Evolutionary conservation across 1,284 basidiomycete genomes (phyloP).

Genomic region (Tilletia caries): DNA sequence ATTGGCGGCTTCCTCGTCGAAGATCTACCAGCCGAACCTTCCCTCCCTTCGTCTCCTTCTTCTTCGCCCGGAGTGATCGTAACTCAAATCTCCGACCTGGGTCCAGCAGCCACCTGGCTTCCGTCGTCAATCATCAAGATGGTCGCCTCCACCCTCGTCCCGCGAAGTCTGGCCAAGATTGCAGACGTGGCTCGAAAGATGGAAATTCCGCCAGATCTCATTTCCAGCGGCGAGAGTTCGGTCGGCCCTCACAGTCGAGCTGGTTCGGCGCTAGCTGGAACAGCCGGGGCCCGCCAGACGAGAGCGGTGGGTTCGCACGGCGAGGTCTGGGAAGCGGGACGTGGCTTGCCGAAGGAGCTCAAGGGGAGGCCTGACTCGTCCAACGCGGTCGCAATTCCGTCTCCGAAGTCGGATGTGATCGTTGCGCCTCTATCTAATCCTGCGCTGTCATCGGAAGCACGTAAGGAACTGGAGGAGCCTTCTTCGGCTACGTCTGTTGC

Average conservation of each 20-base stretch:
- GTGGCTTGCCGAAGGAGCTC: not conserved
- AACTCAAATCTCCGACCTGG: constrained; percentile 44
- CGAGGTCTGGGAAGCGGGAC: constrained; percentile 7
- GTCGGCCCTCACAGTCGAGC: not conserved
- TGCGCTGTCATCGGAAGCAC: too few species aligned
- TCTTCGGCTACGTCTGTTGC: too few species aligned
- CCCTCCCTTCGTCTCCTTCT: not conserved
- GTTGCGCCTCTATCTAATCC: too few species aligned
- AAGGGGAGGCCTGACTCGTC: too few species aligned
- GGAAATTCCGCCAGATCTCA: constrained; percentile 24
- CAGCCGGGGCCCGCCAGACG: not conserved
- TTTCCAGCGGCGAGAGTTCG: not conserved
- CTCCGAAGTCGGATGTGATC: too few species aligned
- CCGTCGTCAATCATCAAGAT: constrained; percentile 41
- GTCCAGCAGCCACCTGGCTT: constrained; percentile 43
- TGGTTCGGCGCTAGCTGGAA: too few species aligned
- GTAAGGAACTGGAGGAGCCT: too few species aligned
- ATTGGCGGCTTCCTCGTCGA: constrained; percentile 47
- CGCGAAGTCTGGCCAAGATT: constrained; percentile 34
- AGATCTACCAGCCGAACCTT: constrained; percentile 19
- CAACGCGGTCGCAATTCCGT: too few species aligned
- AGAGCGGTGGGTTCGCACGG: not conserved
- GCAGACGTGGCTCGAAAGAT: constrained; percentile 36
- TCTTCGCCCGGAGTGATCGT: constrained; percentile 25
- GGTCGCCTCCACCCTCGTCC: constrained; percentile 43